phyloP scores from a whole-genome alignment of 2,329 filamentous ascomycete species.

The Ciborinia camelliae region DNA sequence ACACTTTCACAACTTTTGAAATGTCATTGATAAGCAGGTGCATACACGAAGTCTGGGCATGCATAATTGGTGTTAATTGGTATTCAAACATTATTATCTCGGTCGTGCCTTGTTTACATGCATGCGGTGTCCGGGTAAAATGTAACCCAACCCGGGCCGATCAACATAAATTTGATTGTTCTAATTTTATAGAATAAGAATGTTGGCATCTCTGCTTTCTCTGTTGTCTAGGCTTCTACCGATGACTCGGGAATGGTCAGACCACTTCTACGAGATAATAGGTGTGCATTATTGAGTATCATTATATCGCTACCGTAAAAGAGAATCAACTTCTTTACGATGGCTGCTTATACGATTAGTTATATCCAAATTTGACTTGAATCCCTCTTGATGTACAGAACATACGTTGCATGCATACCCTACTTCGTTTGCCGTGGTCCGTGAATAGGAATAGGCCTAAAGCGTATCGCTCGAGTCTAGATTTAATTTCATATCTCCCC shows the following conservation, averaged over 20 bases:
- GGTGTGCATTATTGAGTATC: neutral
- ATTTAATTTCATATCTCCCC: neutral
- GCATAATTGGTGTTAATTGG: neutral
- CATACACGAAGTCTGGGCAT: conserved; percentile 17
- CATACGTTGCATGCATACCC: neutral
- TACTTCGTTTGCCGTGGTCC: neutral
- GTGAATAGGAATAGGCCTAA: neutral
- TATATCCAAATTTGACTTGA: neutral
- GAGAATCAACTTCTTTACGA: neutral
- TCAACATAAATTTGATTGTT: neutral
- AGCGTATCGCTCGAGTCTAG: neutral
- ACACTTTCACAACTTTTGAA: neutral
- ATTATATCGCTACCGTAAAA: neutral
- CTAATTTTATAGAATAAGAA: neutral
- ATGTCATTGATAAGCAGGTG: conserved; percentile 8
- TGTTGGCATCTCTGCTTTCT: neutral
- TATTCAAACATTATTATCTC: neutral
- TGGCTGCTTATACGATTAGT: neutral
- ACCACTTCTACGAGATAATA: neutral
- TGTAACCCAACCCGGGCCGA: conserved; percentile 12
- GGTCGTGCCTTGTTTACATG: conserved; percentile 1
- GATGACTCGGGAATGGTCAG: neutral
- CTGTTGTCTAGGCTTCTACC: neutral
- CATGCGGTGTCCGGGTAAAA: neutral
- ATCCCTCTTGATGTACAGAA: neutral